phyloP scores from a whole-genome alignment of 768 basidiomycete genomes.

The Suillus variegatus region DNA sequence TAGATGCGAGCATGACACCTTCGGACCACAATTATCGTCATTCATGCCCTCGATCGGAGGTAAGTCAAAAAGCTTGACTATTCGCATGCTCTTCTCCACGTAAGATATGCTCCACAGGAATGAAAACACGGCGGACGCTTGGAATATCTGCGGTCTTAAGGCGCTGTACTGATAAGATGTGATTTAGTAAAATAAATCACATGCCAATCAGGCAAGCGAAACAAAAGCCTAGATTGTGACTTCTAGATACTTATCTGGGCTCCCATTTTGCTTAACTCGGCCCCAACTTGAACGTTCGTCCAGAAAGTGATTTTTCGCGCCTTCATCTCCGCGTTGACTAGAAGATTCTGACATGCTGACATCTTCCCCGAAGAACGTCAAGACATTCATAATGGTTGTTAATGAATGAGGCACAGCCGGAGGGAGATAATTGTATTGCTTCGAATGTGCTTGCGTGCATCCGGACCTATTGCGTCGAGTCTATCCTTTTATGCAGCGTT shows the following conservation, averaged over 20 bases:
- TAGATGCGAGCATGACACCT: neutral
- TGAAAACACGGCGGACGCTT: neutral
- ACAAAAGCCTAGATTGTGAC: neutral
- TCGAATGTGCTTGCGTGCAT: neutral
- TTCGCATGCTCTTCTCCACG: neutral
- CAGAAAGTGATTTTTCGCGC: neutral
- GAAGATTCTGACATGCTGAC: neutral
- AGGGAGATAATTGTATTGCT: neutral
- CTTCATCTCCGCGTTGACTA: conserved; percentile 6
- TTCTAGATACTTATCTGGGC: neutral
- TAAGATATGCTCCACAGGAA: neutral
- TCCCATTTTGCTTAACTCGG: neutral
- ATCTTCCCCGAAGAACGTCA: neutral
- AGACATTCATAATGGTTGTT: neutral
- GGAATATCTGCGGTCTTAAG: neutral
- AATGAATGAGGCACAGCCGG: neutral
- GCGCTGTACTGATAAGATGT: conserved; percentile 6
- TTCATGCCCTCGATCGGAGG: neutral
- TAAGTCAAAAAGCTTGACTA: conserved; percentile 7
- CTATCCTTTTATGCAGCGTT: neutral
- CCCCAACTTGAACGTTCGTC: neutral
- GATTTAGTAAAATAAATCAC: conserved; percentile 5
- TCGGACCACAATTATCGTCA: neutral
- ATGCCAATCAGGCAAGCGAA: neutral
- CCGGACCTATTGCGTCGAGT: neutral